phyloP scores from a whole-genome alignment of 805 yeast species.

The Pichia sporocuriosa region DNA sequence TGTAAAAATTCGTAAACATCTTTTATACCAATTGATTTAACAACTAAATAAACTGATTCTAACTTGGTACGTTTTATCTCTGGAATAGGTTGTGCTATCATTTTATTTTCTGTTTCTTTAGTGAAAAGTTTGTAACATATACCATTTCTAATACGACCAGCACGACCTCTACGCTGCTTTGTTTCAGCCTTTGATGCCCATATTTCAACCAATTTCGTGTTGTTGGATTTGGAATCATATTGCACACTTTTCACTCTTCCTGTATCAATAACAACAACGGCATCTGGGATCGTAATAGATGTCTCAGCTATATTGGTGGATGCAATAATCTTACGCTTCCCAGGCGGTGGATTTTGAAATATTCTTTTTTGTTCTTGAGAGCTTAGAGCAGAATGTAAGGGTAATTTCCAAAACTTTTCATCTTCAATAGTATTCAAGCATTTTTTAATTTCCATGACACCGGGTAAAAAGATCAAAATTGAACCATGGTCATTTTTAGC shows the following conservation, averaged over 20 bases:
- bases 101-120: slow-evolving; percentile 44
- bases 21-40: slow-evolving; percentile 80
- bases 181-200: slow-evolving; percentile 92
- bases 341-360: slow-evolving; percentile 48
- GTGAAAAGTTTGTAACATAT: slow-evolving; percentile 77
- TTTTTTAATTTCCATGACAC: slow-evolving; percentile 77
- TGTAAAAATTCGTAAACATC: slow-evolving; percentile 64
- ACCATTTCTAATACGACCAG: slow-evolving; percentile 92
- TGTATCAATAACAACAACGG: slow-evolving; percentile 83
- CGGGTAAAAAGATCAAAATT: slow-evolving; percentile 80
- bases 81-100: slow-evolving; percentile 75
- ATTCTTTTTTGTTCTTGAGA: slow-evolving; percentile 79
- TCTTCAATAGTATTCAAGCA: slow-evolving; percentile 40
- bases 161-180: slow-evolving; percentile 90
- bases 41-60: slow-evolving; percentile 75
- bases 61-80: slow-evolving; percentile 81
- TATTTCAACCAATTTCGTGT: slow-evolving; percentile 64
- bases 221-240: slow-evolving; percentile 60
- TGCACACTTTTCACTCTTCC: slow-evolving; percentile 78
- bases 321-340: slow-evolving; percentile 69
- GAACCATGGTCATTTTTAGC: slow-evolving; percentile 52
- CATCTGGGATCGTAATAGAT: slow-evolving; percentile 92
- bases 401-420: slow-evolving; percentile 42
- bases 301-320: slow-evolving; percentile 96
- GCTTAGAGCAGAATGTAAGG: slow-evolving; percentile 82